phyloP scores from a whole-genome alignment of 495 filamentous ascomycete genomes.

The Neurospora africana region DNA sequence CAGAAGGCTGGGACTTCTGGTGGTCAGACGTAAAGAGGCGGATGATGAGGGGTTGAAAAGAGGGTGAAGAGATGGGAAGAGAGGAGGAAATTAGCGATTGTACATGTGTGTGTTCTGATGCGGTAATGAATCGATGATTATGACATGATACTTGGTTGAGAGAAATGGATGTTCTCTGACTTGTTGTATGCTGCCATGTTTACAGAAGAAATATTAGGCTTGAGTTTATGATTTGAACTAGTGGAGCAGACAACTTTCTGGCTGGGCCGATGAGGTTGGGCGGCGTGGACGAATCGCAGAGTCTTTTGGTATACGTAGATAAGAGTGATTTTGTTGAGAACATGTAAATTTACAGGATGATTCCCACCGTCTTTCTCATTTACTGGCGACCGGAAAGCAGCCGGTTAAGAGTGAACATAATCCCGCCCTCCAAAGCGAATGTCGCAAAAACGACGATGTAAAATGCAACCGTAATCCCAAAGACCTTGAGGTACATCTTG shows the following conservation, averaged over 20 bases:
- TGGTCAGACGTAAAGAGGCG: neutral
- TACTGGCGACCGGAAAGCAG: neutral
- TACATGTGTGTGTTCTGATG: neutral
- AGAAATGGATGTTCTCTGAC: neutral
- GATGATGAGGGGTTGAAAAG: neutral
- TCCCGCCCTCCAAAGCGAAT: constrained; percentile 17
- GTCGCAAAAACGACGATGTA: constrained; percentile 35
- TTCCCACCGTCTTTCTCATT: neutral
- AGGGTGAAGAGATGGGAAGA: neutral
- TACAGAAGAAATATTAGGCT: neutral
- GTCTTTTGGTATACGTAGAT: neutral
- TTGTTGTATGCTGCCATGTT: neutral
- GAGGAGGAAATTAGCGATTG: neutral
- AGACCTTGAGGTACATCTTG: constrained; percentile 58
- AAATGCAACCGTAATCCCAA: constrained; percentile 31
- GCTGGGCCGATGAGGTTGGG: neutral
- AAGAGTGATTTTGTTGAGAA: neutral
- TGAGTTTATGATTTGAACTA: neutral
- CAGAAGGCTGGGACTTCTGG: neutral
- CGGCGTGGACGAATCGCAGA: neutral
- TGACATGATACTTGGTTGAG: neutral
- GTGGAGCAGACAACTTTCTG: neutral
- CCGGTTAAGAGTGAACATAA: neutral
- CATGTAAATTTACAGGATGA: neutral
- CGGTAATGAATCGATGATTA: neutral